Evolutionary conservation across 345 rosid species (phyloP), one percentile per base, ranked within the genome.

Genomic region (Pelargonium nanum): DNA sequence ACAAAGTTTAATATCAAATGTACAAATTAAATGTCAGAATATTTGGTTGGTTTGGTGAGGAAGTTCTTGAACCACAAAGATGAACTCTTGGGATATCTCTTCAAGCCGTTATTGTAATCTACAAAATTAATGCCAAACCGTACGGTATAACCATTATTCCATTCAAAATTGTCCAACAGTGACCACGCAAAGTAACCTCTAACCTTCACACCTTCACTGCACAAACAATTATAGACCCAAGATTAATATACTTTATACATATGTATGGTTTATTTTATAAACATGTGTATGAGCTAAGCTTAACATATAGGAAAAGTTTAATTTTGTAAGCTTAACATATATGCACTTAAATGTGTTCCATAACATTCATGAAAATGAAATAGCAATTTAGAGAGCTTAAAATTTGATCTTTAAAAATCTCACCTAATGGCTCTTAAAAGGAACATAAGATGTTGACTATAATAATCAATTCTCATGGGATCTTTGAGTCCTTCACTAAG

Each of bases 121-220:
- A 83, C 78, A 16, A 75, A 88, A 63, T 58, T 67, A 26, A 83
- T 67, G 5, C 89, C 92, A 20, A 74, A 83, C 45, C 84, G 74
- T 24, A 65, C 63, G 0, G 82, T 81, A 58, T 75, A 88, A 32
- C 96, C 89, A 2, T 62, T 64, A 58, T 48, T 50, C 91, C 91
- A 85, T 53, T 81, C 86, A 1, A 83, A 85, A 67, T 85, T 75
- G 62, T 83, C 89, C 5, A 82, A 30, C 55, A 87, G 78, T 20
- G 84, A 70, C 95, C 91, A 87, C 44, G 62, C 67, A 6, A 63
- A 79, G 58, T 85, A 88, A 22, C 81, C 83, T 65, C 69, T 79
- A 44, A 85, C 83, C n/a, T 80, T 65, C 0, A 68, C 81, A 58
- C 86, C 85, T 8, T 76, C 81, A 73, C 78, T 81, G 73, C 62